Conservation (phyloP, 2,329 filamentous ascomycete genomes). For the Exserohilum turcica region DNA sequence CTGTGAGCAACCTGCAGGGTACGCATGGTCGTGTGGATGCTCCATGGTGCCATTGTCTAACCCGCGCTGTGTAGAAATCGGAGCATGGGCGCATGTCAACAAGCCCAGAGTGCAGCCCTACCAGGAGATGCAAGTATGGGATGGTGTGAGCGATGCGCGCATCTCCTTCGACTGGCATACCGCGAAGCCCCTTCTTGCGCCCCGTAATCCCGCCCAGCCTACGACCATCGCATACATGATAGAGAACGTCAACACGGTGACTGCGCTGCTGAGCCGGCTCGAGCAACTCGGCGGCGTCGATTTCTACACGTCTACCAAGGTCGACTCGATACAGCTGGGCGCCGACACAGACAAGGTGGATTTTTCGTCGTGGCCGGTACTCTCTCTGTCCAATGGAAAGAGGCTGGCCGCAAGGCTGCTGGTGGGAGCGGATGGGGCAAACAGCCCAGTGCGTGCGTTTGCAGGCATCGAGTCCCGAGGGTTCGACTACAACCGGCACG, state of each 20-base stretch:
- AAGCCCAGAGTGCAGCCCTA: slow-evolving; percentile 79
- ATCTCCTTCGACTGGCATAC: slow-evolving; percentile 84
- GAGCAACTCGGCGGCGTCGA: slow-evolving; percentile 69
- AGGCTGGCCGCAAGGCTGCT: slow-evolving; percentile 79
- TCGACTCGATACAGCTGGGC: slow-evolving; percentile 80
- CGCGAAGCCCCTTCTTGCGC: slow-evolving; percentile 44
- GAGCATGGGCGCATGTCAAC: slow-evolving; percentile 81
- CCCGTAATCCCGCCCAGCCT: slow-evolving; percentile 50
- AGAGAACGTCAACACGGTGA: slow-evolving; percentile 89
- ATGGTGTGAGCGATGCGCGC: slow-evolving; percentile 82
- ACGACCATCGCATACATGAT: slow-evolving; percentile 91
- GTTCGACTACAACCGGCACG: slow-evolving; percentile 92
- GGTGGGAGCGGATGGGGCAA: slow-evolving; percentile 91
- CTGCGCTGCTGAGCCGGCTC: slow-evolving; percentile 74
- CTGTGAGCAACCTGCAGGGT: slow-evolving; percentile 76
- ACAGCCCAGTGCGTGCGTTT: slow-evolving; percentile 89
- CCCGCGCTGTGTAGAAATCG: slow-evolving; percentile 61
- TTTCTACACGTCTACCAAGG: slow-evolving; percentile 75
- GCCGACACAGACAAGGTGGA: slow-evolving; percentile 69
- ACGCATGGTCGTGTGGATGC: slow-evolving; percentile 1
- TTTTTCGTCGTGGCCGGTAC: slow-evolving; percentile 83
- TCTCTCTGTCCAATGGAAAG: slow-evolving; percentile 71
- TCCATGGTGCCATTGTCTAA: slow-evolving; percentile 12
- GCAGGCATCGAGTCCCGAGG: slow-evolving; percentile 83
- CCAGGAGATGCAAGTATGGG: slow-evolving; percentile 98